These are phyloP conservation scores for Rubia tinctorum DNA, from an alignment of 305 asterid genomes.

Conservation along the genomic window DNA sequence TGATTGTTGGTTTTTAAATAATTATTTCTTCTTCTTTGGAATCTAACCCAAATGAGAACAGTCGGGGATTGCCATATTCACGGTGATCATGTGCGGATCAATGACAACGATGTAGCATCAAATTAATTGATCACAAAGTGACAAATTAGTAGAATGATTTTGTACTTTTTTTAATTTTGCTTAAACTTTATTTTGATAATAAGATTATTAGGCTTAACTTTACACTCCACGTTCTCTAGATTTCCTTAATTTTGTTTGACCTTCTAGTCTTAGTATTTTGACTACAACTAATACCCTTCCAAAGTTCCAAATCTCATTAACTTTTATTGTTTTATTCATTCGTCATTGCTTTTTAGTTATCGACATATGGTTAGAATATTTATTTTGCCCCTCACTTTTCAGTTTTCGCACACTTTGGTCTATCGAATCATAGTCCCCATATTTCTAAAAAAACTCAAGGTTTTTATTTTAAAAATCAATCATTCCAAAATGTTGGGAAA, in stretches of 20 bases:
- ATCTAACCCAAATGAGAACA: neutral
- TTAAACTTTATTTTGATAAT: no score
- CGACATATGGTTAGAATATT: no score
- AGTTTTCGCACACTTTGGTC: no score
- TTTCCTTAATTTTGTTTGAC: neutral
- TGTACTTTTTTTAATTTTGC: neutral
- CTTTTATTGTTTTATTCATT: no score
- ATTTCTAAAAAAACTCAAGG: no score
- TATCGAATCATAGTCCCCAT: no score
- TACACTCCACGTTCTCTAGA: neutral
- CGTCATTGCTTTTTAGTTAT: no score
- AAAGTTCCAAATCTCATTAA: neutral
- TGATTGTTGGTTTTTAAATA: neutral
- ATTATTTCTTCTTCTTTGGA: neutral
- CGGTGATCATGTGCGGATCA: neutral
- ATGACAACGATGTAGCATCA: slow-evolving; percentile 8
- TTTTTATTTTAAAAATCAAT: no score
- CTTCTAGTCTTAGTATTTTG: neutral
- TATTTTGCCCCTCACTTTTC: no score
- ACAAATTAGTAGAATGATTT: neutral
- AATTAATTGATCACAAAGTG: neutral
- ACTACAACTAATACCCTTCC: neutral
- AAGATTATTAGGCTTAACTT: neutral
- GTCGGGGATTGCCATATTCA: neutral
- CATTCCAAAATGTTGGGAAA: no score